Conservation (phyloP, 139 green algal species). For the Coelastrella sp. region DNA sequence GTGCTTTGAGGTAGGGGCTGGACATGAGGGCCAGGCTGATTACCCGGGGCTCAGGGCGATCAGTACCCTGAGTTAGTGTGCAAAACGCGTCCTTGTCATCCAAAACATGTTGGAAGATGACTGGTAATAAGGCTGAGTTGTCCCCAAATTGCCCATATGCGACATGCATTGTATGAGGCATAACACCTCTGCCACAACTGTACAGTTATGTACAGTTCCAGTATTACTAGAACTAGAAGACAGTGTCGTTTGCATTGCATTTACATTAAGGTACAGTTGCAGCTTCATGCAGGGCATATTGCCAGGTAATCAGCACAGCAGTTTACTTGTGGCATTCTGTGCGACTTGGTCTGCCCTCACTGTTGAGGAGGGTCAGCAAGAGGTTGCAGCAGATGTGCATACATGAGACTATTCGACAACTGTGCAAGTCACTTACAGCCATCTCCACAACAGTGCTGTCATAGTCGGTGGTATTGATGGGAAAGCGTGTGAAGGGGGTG, state of each 20-base stretch:
- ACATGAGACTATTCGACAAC: background rate
- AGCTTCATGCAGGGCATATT: too few species aligned
- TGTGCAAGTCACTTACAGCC: background rate
- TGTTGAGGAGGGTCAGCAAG: background rate
- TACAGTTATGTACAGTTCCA: too few species aligned
- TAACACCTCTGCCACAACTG: too few species aligned
- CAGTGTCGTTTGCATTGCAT: background rate
- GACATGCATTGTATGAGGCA: too few species aligned
- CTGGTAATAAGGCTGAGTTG: background rate
- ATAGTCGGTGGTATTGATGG: background rate
- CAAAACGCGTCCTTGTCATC: background rate
- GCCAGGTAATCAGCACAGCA: too few species aligned
- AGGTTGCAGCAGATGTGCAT: background rate
- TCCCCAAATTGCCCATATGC: too few species aligned
- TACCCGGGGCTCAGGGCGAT: background rate
- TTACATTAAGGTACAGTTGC: background rate
- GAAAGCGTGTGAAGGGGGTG: background rate
- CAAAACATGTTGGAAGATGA: background rate
- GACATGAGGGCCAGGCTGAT: background rate
- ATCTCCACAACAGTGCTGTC: background rate
- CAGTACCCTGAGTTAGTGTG: background rate
- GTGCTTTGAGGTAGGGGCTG: slow-evolving; percentile 15
- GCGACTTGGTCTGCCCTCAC: too few species aligned
- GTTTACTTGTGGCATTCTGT: too few species aligned
- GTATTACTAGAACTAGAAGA: background rate